Evolutionary conservation across 2,329 filamentous ascomycete genomes (phyloP).

Genomic region (Aspergillus transmontanensis): DNA sequence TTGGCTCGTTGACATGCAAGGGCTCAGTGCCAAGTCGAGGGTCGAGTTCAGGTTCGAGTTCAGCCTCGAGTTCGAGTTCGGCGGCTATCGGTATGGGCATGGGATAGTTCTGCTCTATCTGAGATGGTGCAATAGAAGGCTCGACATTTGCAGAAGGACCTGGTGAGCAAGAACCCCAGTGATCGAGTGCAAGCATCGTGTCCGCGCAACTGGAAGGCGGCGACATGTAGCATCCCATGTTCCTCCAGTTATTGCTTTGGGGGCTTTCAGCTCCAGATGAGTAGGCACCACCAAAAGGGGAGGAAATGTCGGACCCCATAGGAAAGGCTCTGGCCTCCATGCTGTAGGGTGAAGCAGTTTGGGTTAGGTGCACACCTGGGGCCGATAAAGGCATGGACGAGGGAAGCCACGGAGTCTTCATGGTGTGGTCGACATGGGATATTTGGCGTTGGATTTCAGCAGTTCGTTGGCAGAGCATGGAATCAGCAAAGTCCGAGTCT

Average conservation of each 20-base stretch:
- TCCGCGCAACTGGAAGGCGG: conserved; percentile 24
- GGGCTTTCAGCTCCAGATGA: conserved; percentile 30
- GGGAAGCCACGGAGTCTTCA: neutral
- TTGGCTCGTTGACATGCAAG: neutral
- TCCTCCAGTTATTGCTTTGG: conserved; percentile 21
- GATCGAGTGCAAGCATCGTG: conserved; percentile 13
- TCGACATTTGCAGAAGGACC: conserved; percentile 14
- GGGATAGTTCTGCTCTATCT: conserved; percentile 24
- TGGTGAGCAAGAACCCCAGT: conserved; percentile 21
- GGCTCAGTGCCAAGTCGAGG: neutral
- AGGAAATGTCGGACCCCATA: conserved; percentile 7
- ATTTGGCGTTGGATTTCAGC: conserved; percentile 3
- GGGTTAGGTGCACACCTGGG: neutral
- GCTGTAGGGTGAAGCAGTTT: neutral
- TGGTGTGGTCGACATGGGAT: neutral
- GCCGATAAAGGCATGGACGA: neutral
- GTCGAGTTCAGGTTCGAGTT: no score
- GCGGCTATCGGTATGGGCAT: conserved; percentile 20
- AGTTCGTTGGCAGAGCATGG: neutral
- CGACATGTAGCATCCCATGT: conserved; percentile 23
- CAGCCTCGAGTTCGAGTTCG: conserved; percentile 9
- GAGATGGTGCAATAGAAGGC: conserved; percentile 12
- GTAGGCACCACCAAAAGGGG: conserved; percentile 25
- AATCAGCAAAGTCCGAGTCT: neutral
- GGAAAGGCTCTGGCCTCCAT: neutral